These are phyloP conservation scores for Ophiocordyceps robertsii DNA, from an alignment of 2,329 filamentous ascomycete species.

Conservation along the genomic window DNA sequence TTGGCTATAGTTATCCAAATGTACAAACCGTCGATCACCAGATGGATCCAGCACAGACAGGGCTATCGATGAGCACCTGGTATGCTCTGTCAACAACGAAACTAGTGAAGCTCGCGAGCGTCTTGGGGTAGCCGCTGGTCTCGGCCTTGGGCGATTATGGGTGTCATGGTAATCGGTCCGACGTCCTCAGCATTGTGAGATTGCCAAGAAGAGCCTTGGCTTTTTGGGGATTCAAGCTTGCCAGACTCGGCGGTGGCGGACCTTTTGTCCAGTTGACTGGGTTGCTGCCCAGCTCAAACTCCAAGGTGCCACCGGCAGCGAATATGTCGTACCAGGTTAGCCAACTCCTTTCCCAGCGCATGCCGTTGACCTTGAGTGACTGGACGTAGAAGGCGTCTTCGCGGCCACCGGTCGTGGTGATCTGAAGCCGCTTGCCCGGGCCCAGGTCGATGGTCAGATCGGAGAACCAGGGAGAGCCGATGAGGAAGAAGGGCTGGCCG, in stretches of 20 bases:
- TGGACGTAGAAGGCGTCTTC: constrained; percentile 47
- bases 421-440: constrained; percentile 34
- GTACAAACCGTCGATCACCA: too few species aligned
- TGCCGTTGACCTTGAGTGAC: constrained; percentile 50
- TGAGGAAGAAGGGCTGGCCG: constrained; percentile 53
- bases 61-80: too few species aligned
- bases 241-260: constrained; percentile 47
- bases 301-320: constrained; percentile 44
- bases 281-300: constrained; percentile 46
- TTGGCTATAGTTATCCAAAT: not conserved
- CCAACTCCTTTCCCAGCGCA: constrained; percentile 50
- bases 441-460: constrained; percentile 47
- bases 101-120: too few species aligned
- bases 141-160: not conserved
- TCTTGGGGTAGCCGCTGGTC: not conserved
- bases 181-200: not conserved
- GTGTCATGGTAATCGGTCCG: not conserved
- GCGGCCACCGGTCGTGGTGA: constrained; percentile 38
- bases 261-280: constrained; percentile 45
- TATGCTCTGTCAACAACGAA: too few species aligned
- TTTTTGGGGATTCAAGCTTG: constrained; percentile 12
- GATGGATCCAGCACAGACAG: too few species aligned
- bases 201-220: constrained; percentile 5
- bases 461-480: constrained; percentile 50
- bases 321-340: constrained; percentile 55